Base-by-base conservation (phyloP, 2,329 filamentous ascomycete species). In the Neofusicoccum parvum region DNA sequence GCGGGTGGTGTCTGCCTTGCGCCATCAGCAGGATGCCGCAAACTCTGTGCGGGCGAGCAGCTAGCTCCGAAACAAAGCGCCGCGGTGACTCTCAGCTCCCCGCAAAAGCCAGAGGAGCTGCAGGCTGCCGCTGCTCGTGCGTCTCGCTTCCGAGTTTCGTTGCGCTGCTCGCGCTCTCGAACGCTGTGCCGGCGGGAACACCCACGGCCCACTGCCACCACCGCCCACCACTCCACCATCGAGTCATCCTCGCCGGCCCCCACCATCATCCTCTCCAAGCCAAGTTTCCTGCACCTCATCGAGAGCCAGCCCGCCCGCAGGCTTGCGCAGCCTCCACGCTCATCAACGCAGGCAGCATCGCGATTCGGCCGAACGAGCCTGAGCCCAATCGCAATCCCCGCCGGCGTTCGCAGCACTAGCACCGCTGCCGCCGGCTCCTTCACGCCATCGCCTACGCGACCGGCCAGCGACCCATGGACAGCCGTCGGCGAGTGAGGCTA, bases 371-470 rank as follows among this genome's bases (percentile, higher is more conserved):
- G 11, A 39, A 4, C 37, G 37, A 39, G 11, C 43, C 43, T 59
- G 41, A 41, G 56, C 43, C 56, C 41, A 59, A 46, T 27, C 15
- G 23, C 41, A 14, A 4, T 17, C 14, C 39, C 23, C n/a, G 32
- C n/a, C 41, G 36, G 41, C 41, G 56, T 59, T 59, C 56, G 56
- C 56, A 59, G 46, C 27, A 27, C 56, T 59, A 48, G 56, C 39
- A 58, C 27, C 56, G 48, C 14, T 3, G n/a, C 27, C 56, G 48
- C 14, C 7, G n/a, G 14, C 49, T 10, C 34, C 32, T 36, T 56
- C 53, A 45, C 37, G 53, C 53, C 53, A 34, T 58, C 37, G 23
- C 37, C 14, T 23, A 58, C n/a, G 45, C 39, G 14, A 23, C 15
- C 14, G 17, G n/a, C 27, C 56, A n/a, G 56, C 10, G 15, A 23